These are phyloP conservation scores for Phaeoacremonium minimum DNA, from an alignment of 2,329 filamentous ascomycete species.

Conservation along the genomic window DNA sequence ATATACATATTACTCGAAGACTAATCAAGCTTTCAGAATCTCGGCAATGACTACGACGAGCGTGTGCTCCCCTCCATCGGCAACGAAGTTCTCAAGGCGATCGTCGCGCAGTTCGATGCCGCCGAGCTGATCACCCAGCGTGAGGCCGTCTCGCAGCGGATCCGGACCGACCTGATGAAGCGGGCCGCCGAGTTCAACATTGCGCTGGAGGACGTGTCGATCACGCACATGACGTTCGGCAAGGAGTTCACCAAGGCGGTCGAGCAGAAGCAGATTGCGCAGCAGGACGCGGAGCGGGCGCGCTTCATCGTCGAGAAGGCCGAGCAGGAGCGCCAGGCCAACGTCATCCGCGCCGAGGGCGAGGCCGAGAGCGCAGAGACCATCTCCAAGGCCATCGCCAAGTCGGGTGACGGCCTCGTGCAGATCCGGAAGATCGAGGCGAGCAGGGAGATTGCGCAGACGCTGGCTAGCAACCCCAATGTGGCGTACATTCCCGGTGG, in stretches of 20 bases:
- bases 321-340: slow-evolving; percentile 97
- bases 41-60: slow-evolving; percentile 98
- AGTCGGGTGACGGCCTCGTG: slow-evolving; percentile 88
- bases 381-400: slow-evolving; percentile 89
- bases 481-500: slow-evolving; percentile 89
- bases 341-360: slow-evolving; percentile 96
- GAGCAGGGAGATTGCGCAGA: slow-evolving; percentile 90
- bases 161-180: slow-evolving; percentile 86
- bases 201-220: slow-evolving; percentile 95
- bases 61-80: slow-evolving; percentile 96
- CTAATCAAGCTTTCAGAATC: no score
- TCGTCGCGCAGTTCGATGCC: slow-evolving; percentile 98
- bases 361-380: slow-evolving; percentile 96
- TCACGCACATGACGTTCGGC: slow-evolving; percentile 99
- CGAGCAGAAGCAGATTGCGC: slow-evolving; percentile 99
- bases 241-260: slow-evolving; percentile 98
- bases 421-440: slow-evolving; percentile 98
- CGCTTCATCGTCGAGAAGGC: slow-evolving; percentile 98
- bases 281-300: slow-evolving; percentile 96
- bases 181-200: slow-evolving; percentile 98
- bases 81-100: slow-evolving; percentile 98
- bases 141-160: slow-evolving; percentile 92
- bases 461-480: slow-evolving; percentile 85
- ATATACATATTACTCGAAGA: no score
- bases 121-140: slow-evolving; percentile 98